Conservation (phyloP, 2,329 filamentous ascomycete species). For the Microsporum audouinii region DNA sequence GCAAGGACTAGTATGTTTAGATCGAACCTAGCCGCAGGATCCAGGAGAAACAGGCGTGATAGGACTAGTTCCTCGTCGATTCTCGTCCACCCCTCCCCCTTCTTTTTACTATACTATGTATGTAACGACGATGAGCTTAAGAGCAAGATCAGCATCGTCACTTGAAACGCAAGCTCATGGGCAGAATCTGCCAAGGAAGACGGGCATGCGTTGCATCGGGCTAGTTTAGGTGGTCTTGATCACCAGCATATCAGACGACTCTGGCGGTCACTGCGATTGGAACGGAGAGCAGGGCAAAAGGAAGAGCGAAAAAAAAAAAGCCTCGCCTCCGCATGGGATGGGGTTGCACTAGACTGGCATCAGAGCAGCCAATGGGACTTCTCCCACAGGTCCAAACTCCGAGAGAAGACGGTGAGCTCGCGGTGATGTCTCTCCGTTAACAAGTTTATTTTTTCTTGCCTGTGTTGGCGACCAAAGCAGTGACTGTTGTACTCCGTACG, state of each 20-base stretch:
- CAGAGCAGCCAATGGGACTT: neutral
- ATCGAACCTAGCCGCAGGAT: neutral
- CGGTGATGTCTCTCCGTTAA: neutral
- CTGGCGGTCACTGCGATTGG: neutral
- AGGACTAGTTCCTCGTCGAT: neutral
- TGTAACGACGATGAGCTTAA: neutral
- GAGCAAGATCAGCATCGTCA: constrained; percentile 1
- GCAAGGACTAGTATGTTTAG: neutral
- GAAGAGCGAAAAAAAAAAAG: neutral
- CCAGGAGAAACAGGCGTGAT: neutral
- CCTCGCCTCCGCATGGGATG: constrained; percentile 2
- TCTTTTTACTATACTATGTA: neutral
- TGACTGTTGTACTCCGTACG: neutral
- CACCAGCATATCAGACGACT: neutral
- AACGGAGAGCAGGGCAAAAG: neutral
- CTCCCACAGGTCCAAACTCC: neutral
- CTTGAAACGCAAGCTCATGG: neutral
- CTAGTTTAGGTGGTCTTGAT: neutral
- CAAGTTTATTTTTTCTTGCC: neutral
- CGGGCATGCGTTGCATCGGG: neutral
- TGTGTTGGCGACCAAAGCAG: neutral
- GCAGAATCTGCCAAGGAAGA: neutral
- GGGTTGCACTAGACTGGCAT: neutral
- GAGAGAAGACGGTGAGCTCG: neutral
- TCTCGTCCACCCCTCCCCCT: neutral